Percentiles rank a stretch among this genome's conserved stretches.
Conservation (phyloP, 768 basidiomycete genomes). For the Lentinula guzmanii region DNA sequence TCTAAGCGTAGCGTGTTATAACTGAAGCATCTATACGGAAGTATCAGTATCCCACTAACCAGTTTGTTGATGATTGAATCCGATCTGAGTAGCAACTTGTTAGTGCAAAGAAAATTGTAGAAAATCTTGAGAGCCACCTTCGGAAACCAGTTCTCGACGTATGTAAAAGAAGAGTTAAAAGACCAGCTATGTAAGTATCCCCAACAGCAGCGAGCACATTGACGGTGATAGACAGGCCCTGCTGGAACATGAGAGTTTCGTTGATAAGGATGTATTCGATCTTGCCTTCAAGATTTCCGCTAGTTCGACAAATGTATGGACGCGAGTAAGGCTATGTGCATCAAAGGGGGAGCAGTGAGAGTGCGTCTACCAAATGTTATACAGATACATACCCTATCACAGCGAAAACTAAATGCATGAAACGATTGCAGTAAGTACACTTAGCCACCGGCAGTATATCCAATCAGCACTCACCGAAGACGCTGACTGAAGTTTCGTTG, state of each 20-base stretch:
- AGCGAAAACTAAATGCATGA: not conserved
- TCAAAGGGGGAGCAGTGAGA: not conserved
- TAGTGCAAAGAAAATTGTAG: not conserved
- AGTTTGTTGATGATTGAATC: constrained; percentile 43
- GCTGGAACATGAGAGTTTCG: not conserved
- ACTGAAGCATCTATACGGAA: not conserved
- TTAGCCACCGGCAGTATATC: not conserved
- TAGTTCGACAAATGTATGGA: constrained; percentile 29
- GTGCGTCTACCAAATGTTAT: not conserved
- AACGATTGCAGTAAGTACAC: not conserved
- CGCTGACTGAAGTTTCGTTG: constrained; percentile 15
- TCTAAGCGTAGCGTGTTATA: constrained; percentile 18
- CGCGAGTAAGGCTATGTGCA: constrained; percentile 20
- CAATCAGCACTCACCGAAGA: constrained; percentile 10
- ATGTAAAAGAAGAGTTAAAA: constrained; percentile 36
- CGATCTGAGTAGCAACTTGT: constrained; percentile 22
- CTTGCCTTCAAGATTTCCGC: constrained; percentile 24
- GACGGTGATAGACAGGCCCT: constrained; percentile 35
- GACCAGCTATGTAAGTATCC: constrained; percentile 38
- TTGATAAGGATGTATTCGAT: not conserved
- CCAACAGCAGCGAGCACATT: constrained; percentile 40
- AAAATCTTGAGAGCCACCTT: constrained; percentile 19
- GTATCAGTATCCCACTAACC: constrained; percentile 15
- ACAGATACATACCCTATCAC: constrained; percentile 1
- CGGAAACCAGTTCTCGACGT: constrained; percentile 42